Evolutionary conservation across 352 stramenopile species (phyloP).

Genomic region (Peronospora destructor): DNA sequence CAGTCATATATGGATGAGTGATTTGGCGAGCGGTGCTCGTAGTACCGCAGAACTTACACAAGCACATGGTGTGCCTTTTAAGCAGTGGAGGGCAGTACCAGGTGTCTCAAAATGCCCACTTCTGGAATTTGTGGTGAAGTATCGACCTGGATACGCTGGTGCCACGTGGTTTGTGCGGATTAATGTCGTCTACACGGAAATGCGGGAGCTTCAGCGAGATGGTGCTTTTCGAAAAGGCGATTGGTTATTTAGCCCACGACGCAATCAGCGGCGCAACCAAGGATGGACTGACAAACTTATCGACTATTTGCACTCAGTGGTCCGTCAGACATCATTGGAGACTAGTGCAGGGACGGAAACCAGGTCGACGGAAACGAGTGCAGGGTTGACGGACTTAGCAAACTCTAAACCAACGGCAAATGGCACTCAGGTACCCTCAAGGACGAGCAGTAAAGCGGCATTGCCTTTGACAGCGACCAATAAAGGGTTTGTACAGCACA

Average conservation of each 20-base stretch:
- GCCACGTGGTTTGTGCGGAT: conserved; percentile 80
- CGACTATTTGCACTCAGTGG: conserved; percentile 61
- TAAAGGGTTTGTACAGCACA: conserved; percentile 5
- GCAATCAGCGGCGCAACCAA: conserved; percentile 57
- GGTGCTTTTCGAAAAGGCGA: conserved; percentile 50
- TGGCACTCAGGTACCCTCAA: conserved; percentile 6
- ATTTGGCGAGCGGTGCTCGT: conserved; percentile 54
- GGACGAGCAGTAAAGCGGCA: conserved; percentile 6
- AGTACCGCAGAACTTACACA: conserved; percentile 71
- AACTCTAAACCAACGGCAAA: conserved; percentile 17
- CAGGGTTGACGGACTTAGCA: conserved; percentile 5
- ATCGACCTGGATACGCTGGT: conserved; percentile 57
- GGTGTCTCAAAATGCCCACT: conserved; percentile 76
- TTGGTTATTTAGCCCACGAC: conserved; percentile 76
- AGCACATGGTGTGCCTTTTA: conserved; percentile 71
- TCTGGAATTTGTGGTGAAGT: conserved; percentile 70
- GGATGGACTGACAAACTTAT: conserved; percentile 80
- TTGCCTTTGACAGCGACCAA: not conserved
- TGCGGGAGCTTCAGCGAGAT: conserved; percentile 78
- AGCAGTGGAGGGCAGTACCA: conserved; percentile 70
- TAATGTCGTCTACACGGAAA: conserved; percentile 85
- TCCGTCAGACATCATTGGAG: conserved; percentile 38
- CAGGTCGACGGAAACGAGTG: conserved; percentile 9
- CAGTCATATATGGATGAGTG: conserved; percentile 73
- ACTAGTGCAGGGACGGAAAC: conserved; percentile 18